Evolutionary conservation across 164 flowering plant species (phyloP).

Genomic region (Nelumbo lutea): DNA sequence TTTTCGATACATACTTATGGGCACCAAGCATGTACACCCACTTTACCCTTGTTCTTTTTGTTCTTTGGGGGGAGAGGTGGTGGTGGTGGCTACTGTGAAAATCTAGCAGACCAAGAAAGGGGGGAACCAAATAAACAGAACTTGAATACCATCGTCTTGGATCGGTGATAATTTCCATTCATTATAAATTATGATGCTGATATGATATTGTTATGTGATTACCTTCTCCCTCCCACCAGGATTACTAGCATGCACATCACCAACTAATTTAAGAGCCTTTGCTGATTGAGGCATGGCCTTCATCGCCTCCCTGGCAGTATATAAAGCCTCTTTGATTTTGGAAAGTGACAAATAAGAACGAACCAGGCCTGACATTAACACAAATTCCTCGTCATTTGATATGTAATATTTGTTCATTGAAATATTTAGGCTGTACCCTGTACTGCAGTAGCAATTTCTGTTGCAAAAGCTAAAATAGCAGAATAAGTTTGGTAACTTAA

Average conservation of each 20-base stretch:
- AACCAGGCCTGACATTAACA: conserved; percentile 66
- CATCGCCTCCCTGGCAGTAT: conserved; percentile 90
- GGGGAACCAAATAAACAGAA: background rate
- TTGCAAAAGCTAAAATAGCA: too few species aligned
- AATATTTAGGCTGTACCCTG: too few species aligned
- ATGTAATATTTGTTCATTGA: too few species aligned
- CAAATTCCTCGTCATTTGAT: background rate
- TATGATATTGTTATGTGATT: background rate
- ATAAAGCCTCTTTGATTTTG: conserved; percentile 84
- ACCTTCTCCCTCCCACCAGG: conserved; percentile 93
- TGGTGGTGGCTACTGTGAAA: too few species aligned
- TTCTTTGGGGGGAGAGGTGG: too few species aligned
- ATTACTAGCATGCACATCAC: conserved; percentile 91
- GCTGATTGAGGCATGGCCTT: conserved; percentile 98
- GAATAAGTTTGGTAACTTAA: too few species aligned
- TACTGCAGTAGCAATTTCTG: too few species aligned
- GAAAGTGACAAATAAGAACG: conserved; percentile 77
- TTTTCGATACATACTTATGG: too few species aligned
- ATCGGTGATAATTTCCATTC: background rate
- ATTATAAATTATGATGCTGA: background rate
- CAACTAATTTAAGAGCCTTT: conserved; percentile 87
- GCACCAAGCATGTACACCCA: too few species aligned
- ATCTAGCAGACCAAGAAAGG: background rate
- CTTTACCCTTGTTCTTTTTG: too few species aligned
- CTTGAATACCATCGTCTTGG: background rate